Conservation (phyloP, 2,329 filamentous ascomycete genomes). For the Dothistroma pini region DNA sequence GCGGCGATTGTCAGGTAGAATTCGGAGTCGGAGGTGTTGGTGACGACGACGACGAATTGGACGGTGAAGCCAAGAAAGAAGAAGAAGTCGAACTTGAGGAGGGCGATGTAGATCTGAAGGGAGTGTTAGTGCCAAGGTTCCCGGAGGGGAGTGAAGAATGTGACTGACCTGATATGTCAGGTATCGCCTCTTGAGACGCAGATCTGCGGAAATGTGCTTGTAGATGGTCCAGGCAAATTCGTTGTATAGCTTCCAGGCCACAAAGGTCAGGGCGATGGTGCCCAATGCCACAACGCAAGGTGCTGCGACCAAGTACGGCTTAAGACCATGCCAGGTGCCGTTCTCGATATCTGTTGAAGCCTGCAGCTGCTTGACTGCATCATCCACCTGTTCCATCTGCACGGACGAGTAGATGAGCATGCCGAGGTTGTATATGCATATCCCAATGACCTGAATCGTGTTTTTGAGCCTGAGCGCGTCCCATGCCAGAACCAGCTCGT, state of each 20-base stretch:
- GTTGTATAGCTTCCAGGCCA: constrained; percentile 94
- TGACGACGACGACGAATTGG: constrained; percentile 94
- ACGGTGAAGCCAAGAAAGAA: constrained; percentile 99
- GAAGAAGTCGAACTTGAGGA: constrained; percentile 99
- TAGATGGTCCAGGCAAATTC: constrained; percentile 99
- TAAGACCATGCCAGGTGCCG: constrained; percentile 65
- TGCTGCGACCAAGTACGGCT: constrained; percentile 77
- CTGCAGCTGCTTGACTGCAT: constrained; percentile 61
- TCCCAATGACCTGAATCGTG: constrained; percentile 95
- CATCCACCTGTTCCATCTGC: constrained; percentile 83
- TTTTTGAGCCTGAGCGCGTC: constrained; percentile 94
- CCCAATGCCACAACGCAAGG: constrained; percentile 76
- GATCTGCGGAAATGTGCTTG: constrained; percentile 96
- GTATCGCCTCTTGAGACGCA: constrained; percentile 94
- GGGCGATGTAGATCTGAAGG: constrained; percentile 84
- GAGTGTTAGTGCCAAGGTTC: constrained; percentile 10
- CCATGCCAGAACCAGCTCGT: constrained; percentile 84
- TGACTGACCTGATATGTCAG: constrained; percentile 85
- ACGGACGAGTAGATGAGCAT: constrained; percentile 90
- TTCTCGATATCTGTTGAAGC: constrained; percentile 39
- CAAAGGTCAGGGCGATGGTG: constrained; percentile 67
- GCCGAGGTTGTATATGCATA: constrained; percentile 88
- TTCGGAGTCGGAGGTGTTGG: constrained; percentile 63
- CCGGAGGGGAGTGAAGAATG: constrained; percentile 17
- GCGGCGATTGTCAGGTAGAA: constrained; percentile 84